Evolutionary conservation across 352 stramenopile species (phyloP).

Genomic region (Globisporangium sylvaticum): DNA sequence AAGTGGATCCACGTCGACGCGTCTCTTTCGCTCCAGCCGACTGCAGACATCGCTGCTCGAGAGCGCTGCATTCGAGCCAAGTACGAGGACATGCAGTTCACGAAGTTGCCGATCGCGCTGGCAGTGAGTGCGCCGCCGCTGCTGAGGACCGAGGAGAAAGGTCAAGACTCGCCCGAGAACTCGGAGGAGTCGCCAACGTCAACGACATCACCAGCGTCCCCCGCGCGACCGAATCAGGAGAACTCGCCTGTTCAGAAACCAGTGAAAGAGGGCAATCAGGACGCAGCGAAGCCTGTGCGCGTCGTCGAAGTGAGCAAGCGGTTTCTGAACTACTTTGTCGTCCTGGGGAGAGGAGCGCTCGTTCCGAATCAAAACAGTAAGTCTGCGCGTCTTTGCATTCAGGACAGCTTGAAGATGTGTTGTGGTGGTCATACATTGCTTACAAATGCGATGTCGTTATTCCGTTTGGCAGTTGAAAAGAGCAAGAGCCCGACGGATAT

Average conservation of each 20-base stretch:
- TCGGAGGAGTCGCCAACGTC: slow-evolving; percentile 29
- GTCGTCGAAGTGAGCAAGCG: slow-evolving; percentile 76
- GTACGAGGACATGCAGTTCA: slow-evolving; percentile 68
- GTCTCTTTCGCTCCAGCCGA: slow-evolving; percentile 34
- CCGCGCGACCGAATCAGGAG: slow-evolving; percentile 29
- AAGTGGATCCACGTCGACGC: slow-evolving; percentile 48
- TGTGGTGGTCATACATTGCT: not conserved
- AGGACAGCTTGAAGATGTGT: not conserved
- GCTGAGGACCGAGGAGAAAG: slow-evolving; percentile 37
- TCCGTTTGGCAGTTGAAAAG: slow-evolving; percentile 45
- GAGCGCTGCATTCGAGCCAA: slow-evolving; percentile 66
- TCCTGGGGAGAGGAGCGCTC: slow-evolving; percentile 57
- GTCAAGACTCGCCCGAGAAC: slow-evolving; percentile 46
- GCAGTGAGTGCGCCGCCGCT: not conserved
- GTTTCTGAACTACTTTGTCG: slow-evolving; percentile 83
- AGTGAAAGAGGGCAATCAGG: slow-evolving; percentile 25
- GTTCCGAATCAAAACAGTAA: slow-evolving; percentile 63
- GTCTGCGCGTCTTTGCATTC: slow-evolving; percentile 12
- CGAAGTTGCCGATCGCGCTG: slow-evolving; percentile 29
- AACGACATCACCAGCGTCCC: slow-evolving; percentile 8
- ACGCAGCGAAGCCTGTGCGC: slow-evolving; percentile 35
- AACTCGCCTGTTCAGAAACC: slow-evolving; percentile 20
- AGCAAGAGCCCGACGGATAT: slow-evolving; percentile 69
- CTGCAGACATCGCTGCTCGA: slow-evolving; percentile 31
- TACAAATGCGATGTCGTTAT: not conserved